Evolutionary conservation across 495 filamentous ascomycete genomes (phyloP).

Genomic region (Staphylotrichum longicolle): DNA sequence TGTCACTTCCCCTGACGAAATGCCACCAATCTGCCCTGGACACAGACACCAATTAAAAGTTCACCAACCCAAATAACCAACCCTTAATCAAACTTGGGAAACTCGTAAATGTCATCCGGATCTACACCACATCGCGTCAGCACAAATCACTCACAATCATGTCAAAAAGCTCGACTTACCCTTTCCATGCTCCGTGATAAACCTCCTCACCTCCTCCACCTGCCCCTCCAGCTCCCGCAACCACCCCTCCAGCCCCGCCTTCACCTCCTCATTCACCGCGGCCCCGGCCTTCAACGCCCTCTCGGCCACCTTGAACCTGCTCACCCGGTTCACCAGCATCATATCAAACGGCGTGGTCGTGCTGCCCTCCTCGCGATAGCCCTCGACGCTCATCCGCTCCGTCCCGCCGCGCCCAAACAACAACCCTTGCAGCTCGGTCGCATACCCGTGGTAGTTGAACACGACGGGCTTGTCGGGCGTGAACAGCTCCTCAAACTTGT

Average conservation of each 20-base stretch:
- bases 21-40: not conserved
- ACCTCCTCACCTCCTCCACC: conserved; percentile 53
- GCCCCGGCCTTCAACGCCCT: conserved; percentile 44
- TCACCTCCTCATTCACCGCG: conserved; percentile 49
- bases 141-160: not conserved
- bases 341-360: conserved; percentile 75
- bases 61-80: too few relatives aligned
- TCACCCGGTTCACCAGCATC: conserved; percentile 66
- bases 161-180: conserved; percentile 23
- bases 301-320: conserved; percentile 61
- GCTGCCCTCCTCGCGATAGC: conserved; percentile 68
- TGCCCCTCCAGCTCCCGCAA: conserved; percentile 49
- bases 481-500: conserved; percentile 60
- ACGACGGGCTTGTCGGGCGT: conserved; percentile 58
- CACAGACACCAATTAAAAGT: too few relatives aligned
- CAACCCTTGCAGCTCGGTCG: conserved; percentile 60
- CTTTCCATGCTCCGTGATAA: conserved; percentile 54
- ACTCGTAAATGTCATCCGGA: conserved; percentile 48
- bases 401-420: conserved; percentile 58
- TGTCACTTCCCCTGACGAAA: too few relatives aligned
- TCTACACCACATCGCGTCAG: conserved; percentile 35
- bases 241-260: conserved; percentile 49
- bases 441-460: conserved; percentile 74
- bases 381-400: conserved; percentile 56
- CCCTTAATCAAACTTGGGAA: conserved; percentile 24